A percentile compares a stretch with the other conserved stretches of the same genome.
Evolutionary conservation across 768 basidiomycete species (phyloP).

Genomic region (Rhizopogon salebrosus): DNA sequence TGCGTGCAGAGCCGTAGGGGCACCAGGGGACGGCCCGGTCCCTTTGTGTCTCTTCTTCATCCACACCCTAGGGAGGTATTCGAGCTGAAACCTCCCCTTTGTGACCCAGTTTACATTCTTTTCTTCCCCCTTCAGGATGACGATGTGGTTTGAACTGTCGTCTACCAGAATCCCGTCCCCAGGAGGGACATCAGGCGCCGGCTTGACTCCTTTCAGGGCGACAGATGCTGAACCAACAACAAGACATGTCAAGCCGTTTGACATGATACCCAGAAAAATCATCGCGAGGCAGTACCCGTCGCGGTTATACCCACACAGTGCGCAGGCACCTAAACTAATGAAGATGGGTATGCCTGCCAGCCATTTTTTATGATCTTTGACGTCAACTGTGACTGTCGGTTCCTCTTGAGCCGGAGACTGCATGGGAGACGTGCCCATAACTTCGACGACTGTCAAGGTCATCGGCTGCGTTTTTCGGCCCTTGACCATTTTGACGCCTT

Average conservation of each 20-base stretch:
- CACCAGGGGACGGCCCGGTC: not conserved
- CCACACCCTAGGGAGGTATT: constrained; percentile 5
- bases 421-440: constrained; percentile 4
- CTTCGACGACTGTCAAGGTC: constrained; percentile 11
- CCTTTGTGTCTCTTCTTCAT: not conserved
- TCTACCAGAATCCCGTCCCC: constrained; percentile 25
- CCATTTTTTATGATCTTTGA: constrained; percentile 6
- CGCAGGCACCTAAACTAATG: constrained; percentile 17
- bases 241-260: constrained; percentile 26
- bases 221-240: constrained; percentile 22
- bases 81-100: constrained; percentile 27
- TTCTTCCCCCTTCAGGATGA: constrained; percentile 26
- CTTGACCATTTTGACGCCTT: not conserved
- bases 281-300: constrained; percentile 25
- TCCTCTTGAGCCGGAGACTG: not conserved
- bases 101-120: constrained; percentile 23
- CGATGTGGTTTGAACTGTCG: constrained; percentile 9
- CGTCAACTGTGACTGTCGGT: constrained; percentile 7
- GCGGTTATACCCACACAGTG: constrained; percentile 11
- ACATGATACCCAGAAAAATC: constrained; percentile 25
- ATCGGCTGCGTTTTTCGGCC: not conserved
- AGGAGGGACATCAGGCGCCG: constrained; percentile 17
- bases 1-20: too few species aligned
- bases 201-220: constrained; percentile 15
- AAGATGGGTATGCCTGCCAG: constrained; percentile 19